These are phyloP conservation scores for Ogataea pini DNA, from an alignment of 805 yeast genomes.

Conservation along the genomic window DNA sequence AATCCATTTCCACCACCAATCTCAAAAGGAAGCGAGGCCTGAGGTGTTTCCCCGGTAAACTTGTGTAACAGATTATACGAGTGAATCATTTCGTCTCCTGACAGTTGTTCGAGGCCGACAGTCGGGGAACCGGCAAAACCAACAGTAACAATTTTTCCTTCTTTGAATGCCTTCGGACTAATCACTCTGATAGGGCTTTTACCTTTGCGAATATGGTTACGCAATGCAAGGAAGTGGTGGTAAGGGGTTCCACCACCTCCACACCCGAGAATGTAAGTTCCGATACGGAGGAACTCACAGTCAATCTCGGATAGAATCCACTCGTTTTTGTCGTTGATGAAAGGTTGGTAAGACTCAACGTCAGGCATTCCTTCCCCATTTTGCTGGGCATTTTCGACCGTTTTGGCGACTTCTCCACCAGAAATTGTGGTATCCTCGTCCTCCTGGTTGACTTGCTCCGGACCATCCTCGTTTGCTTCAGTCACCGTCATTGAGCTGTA, in stretches of 20 bases:
- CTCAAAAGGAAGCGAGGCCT: conserved; percentile 39
- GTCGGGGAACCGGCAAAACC: conserved; percentile 50
- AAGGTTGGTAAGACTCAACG: conserved; percentile 35
- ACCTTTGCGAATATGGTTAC: conserved; percentile 38
- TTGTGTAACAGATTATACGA: conserved; percentile 32
- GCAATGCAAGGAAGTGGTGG: conserved; percentile 37
- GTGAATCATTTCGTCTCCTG: conserved; percentile 38
- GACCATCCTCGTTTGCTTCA: background rate
- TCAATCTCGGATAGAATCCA: conserved; percentile 45
- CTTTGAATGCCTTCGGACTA: conserved; percentile 33
- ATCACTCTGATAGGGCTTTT: conserved; percentile 36
- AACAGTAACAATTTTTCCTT: conserved; percentile 36
- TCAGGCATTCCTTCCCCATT: conserved; percentile 22
- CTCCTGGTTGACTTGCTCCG: no score
- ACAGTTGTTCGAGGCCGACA: conserved; percentile 43
- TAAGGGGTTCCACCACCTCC: conserved; percentile 55
- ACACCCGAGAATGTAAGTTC: conserved; percentile 47
- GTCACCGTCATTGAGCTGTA: conserved; percentile 23
- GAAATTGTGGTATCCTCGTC: background rate
- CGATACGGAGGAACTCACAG: conserved; percentile 43
- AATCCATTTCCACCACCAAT: conserved; percentile 47
- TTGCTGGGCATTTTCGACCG: conserved; percentile 2
- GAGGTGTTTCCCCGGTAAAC: conserved; percentile 29
- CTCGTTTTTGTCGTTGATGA: conserved; percentile 29
- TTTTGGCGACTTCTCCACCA: conserved; percentile 13